A percentile compares a stretch with the other conserved stretches of the same genome.
Evolutionary conservation across 805 yeast species (phyloP).

Genomic region (Wickerhamiella kazuoi): DNA sequence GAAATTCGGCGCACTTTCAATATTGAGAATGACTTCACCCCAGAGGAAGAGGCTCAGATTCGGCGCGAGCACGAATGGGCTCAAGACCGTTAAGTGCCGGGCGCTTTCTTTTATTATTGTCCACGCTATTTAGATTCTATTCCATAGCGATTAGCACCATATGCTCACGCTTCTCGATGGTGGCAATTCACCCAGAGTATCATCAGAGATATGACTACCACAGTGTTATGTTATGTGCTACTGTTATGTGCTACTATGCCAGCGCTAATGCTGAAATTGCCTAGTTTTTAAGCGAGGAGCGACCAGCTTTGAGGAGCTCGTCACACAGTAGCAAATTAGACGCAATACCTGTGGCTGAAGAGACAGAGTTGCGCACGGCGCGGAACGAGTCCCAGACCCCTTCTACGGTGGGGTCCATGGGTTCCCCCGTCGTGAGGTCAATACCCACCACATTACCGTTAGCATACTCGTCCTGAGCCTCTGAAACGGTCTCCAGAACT

Average conservation of each 20-base stretch:
- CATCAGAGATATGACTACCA: too few relatives aligned
- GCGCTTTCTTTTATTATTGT: too few relatives aligned
- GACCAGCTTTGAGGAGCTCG: slow-evolving; percentile 90
- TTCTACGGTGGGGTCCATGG: slow-evolving; percentile 83
- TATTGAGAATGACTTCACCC: slow-evolving; percentile 29
- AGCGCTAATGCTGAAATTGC: too few relatives aligned
- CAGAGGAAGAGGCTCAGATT: slow-evolving; percentile 32
- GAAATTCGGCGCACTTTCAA: slow-evolving; percentile 30
- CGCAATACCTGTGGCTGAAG: slow-evolving; percentile 88
- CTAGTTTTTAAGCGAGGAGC: slow-evolving; percentile 63
- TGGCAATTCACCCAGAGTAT: too few relatives aligned
- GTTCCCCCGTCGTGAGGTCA: slow-evolving; percentile 80
- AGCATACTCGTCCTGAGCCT: slow-evolving; percentile 68
- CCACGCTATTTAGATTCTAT: too few relatives aligned
- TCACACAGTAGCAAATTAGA: slow-evolving; percentile 85
- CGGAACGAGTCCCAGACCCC: slow-evolving; percentile 96
- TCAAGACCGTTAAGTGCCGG: slow-evolving; percentile 14
- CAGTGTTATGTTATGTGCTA: too few relatives aligned
- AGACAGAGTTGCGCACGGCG: slow-evolving; percentile 80
- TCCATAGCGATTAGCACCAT: too few relatives aligned
- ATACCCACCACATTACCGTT: slow-evolving; percentile 70
- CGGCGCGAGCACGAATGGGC: slow-evolving; percentile 32
- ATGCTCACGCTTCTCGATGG: too few relatives aligned
- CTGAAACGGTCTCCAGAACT: slow-evolving; percentile 70
- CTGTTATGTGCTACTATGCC: too few relatives aligned